phyloP scores from a whole-genome alignment of 2,329 filamentous ascomycete genomes.

The Tolypocladium tropicale region DNA sequence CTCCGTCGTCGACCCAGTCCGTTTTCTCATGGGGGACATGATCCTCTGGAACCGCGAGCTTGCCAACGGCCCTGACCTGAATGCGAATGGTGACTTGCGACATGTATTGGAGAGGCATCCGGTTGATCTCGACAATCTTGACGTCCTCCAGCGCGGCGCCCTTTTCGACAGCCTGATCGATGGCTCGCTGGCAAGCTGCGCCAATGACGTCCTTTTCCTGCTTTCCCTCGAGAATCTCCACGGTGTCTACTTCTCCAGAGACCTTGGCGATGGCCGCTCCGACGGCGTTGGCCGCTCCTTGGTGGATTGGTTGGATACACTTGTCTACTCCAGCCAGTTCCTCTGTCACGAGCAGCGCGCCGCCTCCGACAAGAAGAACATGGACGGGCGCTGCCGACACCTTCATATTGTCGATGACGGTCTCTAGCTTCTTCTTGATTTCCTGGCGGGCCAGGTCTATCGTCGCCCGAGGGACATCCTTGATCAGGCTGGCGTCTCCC shows the following conservation, averaged over 20 bases:
- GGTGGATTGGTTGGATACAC: constrained; percentile 38
- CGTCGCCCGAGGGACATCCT: constrained; percentile 9
- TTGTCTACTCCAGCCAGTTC: constrained; percentile 37
- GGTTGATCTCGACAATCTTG: constrained; percentile 35
- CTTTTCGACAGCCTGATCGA: constrained; percentile 18
- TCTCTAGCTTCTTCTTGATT: constrained; percentile 37
- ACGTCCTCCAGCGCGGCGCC: constrained; percentile 22
- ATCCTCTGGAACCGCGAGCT: constrained; percentile 17
- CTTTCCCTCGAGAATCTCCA: constrained; percentile 33
- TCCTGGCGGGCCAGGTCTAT: constrained; percentile 16
- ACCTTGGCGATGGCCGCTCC: constrained; percentile 49
- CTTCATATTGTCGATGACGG: constrained; percentile 45
- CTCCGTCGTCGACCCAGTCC: background rate
- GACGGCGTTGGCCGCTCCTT: constrained; percentile 49
- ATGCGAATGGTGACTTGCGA: constrained; percentile 23
- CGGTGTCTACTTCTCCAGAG: constrained; percentile 39
- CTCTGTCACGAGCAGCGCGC: constrained; percentile 39
- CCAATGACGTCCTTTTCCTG: constrained; percentile 26
- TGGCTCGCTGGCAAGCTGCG: constrained; percentile 24
- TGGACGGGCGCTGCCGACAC: constrained; percentile 40
- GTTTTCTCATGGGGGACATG: constrained; percentile 7
- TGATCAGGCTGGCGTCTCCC: constrained; percentile 18
- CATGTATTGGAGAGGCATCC: constrained; percentile 26
- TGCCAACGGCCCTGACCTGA: constrained; percentile 23
- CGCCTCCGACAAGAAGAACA: constrained; percentile 47